Percentiles rank a stretch among this genome's conserved stretches.
Conservation (phyloP, 1,284 basidiomycete genomes). For the Cutaneotrichosporon sp. region DNA sequence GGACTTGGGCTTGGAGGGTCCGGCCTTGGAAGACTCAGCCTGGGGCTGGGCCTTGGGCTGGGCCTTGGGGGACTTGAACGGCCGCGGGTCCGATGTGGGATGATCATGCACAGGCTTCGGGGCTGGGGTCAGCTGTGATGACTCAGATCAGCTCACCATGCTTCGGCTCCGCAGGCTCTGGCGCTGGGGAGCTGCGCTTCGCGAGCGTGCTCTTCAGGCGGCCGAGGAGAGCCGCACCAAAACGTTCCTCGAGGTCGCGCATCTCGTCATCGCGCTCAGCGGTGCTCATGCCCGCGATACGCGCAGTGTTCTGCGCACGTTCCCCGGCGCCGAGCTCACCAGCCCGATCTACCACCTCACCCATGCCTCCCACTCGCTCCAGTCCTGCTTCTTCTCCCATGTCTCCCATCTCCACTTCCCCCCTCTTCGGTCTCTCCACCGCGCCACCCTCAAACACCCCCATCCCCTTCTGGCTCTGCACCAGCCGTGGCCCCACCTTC, state of each 20-base stretch:
- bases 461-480: neutral
- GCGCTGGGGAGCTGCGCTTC: neutral
- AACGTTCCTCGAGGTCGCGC: conserved; percentile 64
- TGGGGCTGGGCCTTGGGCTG: too few species aligned
- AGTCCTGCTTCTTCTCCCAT: neutral
- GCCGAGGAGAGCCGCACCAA: conserved; percentile 65
- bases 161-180: neutral
- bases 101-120: neutral
- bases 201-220: conserved; percentile 59
- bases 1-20: neutral
- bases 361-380: neutral
- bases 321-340: neutral
- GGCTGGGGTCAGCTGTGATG: neutral
- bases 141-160: neutral
- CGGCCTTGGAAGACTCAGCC: too few species aligned
- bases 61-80: neutral
- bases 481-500: neutral
- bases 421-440: neutral
- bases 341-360: neutral
- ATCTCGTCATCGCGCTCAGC: conserved; percentile 63
- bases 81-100: neutral
- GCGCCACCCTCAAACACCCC: conserved; percentile 1
- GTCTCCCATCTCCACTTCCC: neutral
- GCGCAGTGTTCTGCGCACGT: conserved; percentile 46
- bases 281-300: conserved; percentile 61